phyloP scores from a whole-genome alignment of 2,329 filamentous ascomycete species.

The Phaeosphaeria sp. region DNA sequence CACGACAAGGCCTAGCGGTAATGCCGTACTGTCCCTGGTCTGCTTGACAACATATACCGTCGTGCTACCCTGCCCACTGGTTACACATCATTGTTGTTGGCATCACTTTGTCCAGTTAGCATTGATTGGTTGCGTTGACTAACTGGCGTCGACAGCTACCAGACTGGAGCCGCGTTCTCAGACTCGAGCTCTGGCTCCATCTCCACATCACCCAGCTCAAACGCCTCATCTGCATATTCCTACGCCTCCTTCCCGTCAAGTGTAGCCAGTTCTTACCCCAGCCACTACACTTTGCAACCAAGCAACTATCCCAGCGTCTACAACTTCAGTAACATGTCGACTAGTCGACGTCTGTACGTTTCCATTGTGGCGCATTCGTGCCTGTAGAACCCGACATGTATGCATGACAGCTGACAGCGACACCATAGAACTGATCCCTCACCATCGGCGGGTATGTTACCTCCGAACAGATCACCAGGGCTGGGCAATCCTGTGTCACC shows the following conservation, averaged over 20 bases:
- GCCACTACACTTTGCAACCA: constrained; percentile 31
- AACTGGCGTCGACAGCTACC: constrained; percentile 55
- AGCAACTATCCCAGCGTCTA: constrained; percentile 45
- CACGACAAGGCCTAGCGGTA: constrained; percentile 50
- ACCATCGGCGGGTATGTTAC: constrained; percentile 54
- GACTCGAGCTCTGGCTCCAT: constrained; percentile 64
- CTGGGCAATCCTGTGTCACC: constrained; percentile 52
- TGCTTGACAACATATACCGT: constrained; percentile 49
- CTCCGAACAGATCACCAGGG: constrained; percentile 50
- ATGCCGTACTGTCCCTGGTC: constrained; percentile 45
- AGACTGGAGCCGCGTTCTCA: constrained; percentile 57
- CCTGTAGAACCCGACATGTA: constrained; percentile 37
- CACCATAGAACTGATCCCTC: constrained; percentile 53
- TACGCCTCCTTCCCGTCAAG: constrained; percentile 48
- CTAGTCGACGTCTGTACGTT: constrained; percentile 55
- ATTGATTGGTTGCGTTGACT: constrained; percentile 42
- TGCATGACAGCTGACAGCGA: constrained; percentile 50
- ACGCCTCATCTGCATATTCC: constrained; percentile 56
- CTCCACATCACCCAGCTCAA: constrained; percentile 60
- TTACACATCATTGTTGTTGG: constrained; percentile 49
- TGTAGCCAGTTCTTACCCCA: constrained; percentile 43
- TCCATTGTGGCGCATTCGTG: constrained; percentile 42
- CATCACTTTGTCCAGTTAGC: constrained; percentile 36
- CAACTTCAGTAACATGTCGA: constrained; percentile 46
- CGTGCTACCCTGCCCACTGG: constrained; percentile 45